Base-by-base conservation (phyloP, 306 rosid genomes). In the Glycine latifolia region DNA sequence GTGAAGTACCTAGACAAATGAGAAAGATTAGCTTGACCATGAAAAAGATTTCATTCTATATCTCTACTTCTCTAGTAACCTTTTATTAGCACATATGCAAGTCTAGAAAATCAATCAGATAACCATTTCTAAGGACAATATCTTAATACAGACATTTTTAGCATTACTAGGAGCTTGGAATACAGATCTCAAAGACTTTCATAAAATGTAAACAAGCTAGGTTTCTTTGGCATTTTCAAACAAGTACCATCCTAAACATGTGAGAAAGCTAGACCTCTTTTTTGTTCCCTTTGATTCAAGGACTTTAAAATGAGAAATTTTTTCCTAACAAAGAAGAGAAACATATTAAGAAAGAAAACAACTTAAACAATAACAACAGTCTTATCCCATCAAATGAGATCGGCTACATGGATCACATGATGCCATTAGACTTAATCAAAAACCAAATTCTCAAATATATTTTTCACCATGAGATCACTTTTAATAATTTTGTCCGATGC, bases 1-100 rank as follows among this genome's bases (percentile, higher is more conserved):
- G 92, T 92, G 79, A 95, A 95, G 86, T 95, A 95, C 90, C 99
- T 93, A 67, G 44, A 60, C 15, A 76, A 78, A 76, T 10, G 84
- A 79, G 79, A 88, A 46, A 67, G 68, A 87, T 79, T 26, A 26
- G 31, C 63, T 46, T 65, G 74, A 84, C 55, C 62, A 82, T 9
- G 26, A 56, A 65, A 68, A 60, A 15, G 16, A 55, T 75, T 35
- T 39, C 48, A 81, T 47, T 31, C 54, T 17, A 33, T 46, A 73
- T 61, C 59, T 72, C 20, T 49, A 73, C 41, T 17, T 68, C 53
- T 73, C 37, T 33, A 67, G 41, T 16, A 80, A n/a, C 65, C 12
- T 85, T 26, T 68, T 77, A 35, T 65, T 46, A 67, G 67, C 73
- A 71, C 7, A 13, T 41, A 16, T 17, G 8, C 74, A 79, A 63